phyloP scores from a whole-genome alignment of 75 land plant genomes.

The Selaginella tamariscina region DNA sequence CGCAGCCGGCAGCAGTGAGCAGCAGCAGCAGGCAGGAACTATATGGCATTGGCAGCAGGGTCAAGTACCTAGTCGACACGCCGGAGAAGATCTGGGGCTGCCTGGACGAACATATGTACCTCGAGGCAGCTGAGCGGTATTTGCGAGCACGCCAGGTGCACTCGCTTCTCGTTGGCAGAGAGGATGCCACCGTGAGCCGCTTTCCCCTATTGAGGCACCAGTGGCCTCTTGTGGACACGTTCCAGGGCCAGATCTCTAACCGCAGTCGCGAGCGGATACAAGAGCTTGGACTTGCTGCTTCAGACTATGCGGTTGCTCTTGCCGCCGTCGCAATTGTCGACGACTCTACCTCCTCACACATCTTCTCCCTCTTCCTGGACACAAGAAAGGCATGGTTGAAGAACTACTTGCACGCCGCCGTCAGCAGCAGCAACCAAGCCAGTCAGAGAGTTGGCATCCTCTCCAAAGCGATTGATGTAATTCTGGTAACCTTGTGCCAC shows the following conservation, averaged over 20 bases:
- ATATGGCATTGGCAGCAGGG: conserved; percentile 62
- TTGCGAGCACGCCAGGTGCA: conserved; percentile 69
- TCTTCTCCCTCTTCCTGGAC: conserved; percentile 53
- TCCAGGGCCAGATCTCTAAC: conserved; percentile 81
- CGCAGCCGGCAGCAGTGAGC: conserved; percentile 12
- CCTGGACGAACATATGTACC: conserved; percentile 89
- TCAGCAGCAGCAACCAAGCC: not conserved
- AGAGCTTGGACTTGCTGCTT: conserved; percentile 32
- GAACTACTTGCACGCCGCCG: conserved; percentile 24
- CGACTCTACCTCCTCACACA: conserved; percentile 58
- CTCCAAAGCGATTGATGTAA: conserved; percentile 43
- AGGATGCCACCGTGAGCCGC: conserved; percentile 13
- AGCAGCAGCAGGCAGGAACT: conserved; percentile 29
- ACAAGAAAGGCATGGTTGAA: conserved; percentile 61
- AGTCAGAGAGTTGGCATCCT: conserved; percentile 19
- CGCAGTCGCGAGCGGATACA: conserved; percentile 61
- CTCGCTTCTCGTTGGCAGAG: conserved; percentile 23
- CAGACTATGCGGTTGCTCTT: conserved; percentile 72
- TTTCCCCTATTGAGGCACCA: conserved; percentile 76
- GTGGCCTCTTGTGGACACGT: conserved; percentile 84
- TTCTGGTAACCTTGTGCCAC: conserved; percentile 61
- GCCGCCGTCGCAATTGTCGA: conserved; percentile 79
- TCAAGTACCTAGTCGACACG: conserved; percentile 92
- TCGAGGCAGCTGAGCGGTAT: conserved; percentile 74
- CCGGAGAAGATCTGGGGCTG: conserved; percentile 99